These are phyloP conservation scores for Acacia pycnantha DNA, from an alignment of 331 rosid genomes.

Conservation along the genomic window DNA sequence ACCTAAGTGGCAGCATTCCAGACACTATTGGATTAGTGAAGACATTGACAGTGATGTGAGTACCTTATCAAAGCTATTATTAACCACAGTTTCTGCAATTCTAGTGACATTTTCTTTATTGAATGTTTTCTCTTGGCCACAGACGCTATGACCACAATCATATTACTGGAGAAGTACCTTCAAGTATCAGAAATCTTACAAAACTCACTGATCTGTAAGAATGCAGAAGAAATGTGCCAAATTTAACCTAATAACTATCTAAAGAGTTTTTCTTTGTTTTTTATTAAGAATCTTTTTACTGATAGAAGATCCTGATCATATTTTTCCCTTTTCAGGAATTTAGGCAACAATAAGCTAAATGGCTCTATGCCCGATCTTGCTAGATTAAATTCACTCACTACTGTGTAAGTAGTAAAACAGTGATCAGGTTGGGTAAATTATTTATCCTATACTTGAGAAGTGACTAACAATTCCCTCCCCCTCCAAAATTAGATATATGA, in stretches of 20 bases:
- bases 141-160: slow-evolving; percentile 46
- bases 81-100: neutral
- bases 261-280: neutral
- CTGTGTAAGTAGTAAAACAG: slow-evolving; percentile 35
- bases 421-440: neutral
- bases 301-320: neutral
- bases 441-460: neutral
- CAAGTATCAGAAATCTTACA: slow-evolving; percentile 31
- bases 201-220: slow-evolving; percentile 39
- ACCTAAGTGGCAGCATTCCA: slow-evolving; percentile 13
- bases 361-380: slow-evolving; percentile 44
- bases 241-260: neutral
- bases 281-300: neutral
- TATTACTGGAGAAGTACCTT: slow-evolving; percentile 36
- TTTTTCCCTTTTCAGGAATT: slow-evolving; percentile 29
- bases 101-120: neutral
- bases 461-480: neutral
- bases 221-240: neutral
- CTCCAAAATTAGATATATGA: neutral
- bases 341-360: slow-evolving; percentile 44
- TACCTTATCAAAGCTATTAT: neutral
- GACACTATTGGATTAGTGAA: neutral
- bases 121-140: slow-evolving; percentile 1
- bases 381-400: slow-evolving; percentile 28
- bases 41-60: slow-evolving; percentile 13